Evolutionary conservation across 345 rosid genomes (phyloP).

Genomic region (Aegle marmelos): DNA sequence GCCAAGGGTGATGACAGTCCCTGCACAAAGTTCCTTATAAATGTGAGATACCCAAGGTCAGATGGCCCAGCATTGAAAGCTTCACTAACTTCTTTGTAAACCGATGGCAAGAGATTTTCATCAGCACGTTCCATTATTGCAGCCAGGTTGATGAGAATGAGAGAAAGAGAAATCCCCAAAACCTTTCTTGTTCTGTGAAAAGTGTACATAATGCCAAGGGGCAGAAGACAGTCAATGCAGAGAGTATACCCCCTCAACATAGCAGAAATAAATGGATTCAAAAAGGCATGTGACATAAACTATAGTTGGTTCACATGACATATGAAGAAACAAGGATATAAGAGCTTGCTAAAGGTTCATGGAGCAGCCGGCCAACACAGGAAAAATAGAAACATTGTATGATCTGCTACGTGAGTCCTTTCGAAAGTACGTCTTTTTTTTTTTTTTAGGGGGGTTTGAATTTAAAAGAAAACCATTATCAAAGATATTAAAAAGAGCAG

Average conservation of each 20-base stretch:
- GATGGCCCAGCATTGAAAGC: conserved; percentile 92
- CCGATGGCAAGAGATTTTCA: conserved; percentile 90
- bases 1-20: conserved; percentile 89
- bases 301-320: not conserved
- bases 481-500: not conserved
- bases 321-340: not conserved
- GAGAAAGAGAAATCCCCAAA: conserved; percentile 79
- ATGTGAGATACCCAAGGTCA: conserved; percentile 92
- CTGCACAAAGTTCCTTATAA: conserved; percentile 91
- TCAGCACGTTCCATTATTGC: conserved; percentile 97
- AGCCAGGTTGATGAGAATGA: conserved; percentile 84
- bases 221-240: conserved; percentile 14
- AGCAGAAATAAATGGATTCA: not conserved
- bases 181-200: conserved; percentile 69
- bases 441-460: too few relatives aligned
- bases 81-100: conserved; percentile 98
- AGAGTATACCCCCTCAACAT: not conserved
- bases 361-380: not conserved
- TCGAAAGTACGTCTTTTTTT: not conserved
- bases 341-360: not conserved
- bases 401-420: not conserved
- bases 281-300: not conserved
- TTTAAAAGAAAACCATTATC: too few relatives aligned
- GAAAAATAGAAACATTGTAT: not conserved
- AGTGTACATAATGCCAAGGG: conserved; percentile 16